These are phyloP conservation scores for Phytophthora fragariae DNA, from an alignment of 352 stramenopile genomes.

Conservation along the genomic window DNA sequence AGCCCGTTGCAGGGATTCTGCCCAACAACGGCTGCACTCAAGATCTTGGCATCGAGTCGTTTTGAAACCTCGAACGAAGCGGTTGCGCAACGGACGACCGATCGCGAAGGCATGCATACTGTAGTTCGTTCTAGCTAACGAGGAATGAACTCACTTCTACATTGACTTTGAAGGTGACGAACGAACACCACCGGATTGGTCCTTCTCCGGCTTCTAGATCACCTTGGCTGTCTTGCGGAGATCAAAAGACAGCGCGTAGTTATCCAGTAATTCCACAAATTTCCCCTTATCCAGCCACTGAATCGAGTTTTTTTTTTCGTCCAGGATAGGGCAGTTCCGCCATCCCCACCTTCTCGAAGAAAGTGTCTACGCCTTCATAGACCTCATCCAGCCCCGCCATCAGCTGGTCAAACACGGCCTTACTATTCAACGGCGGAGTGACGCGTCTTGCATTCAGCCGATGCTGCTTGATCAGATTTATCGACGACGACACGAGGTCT, in stretches of 20 bases:
- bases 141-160: no score
- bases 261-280: conserved; percentile 33
- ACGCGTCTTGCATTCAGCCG: conserved; percentile 22
- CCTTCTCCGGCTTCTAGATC: conserved; percentile 19
- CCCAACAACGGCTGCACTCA: no score
- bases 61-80: no score
- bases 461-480: conserved; percentile 18
- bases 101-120: no score
- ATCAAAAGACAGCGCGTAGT: conserved; percentile 27
- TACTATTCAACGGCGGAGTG: conserved; percentile 26
- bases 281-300: not conserved
- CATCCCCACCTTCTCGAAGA: conserved; percentile 22
- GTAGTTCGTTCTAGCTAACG: no score
- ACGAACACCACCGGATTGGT: not conserved
- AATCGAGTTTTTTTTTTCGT: conserved; percentile 25
- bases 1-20: no score
- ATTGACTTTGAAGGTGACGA: no score
- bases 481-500: conserved; percentile 18
- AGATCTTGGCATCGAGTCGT: no score
- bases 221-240: conserved; percentile 17
- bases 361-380: conserved; percentile 14
- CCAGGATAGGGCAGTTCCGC: conserved; percentile 20
- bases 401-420: conserved; percentile 28
- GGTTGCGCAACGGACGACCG: no score
- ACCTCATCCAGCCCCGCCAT: conserved; percentile 20